Percentiles rank a stretch among this genome's conserved stretches.
phyloP scores from a whole-genome alignment of 2,329 filamentous ascomycete genomes.

The Pseudogymnoascus verrucosus region DNA sequence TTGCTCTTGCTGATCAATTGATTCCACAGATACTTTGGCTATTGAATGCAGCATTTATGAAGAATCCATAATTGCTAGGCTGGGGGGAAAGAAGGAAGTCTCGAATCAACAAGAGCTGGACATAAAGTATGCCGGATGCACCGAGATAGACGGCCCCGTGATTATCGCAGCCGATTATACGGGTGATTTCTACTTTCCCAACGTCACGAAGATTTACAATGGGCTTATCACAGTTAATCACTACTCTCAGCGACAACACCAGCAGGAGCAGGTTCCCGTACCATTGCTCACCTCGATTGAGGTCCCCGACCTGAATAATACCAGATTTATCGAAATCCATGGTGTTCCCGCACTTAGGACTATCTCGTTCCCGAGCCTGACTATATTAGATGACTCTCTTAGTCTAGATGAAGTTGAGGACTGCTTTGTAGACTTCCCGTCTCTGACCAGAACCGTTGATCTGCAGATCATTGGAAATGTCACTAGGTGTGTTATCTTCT shows the following conservation, averaged over 20 bases:
- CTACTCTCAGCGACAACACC: no score
- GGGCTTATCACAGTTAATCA: no score
- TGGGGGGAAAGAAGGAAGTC: no score
- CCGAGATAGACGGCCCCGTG: background rate
- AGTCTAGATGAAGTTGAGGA: background rate
- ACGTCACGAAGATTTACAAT: no score
- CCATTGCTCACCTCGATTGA: background rate
- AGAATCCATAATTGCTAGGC: no score
- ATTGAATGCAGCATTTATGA: no score
- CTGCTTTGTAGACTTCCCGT: background rate
- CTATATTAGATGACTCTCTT: background rate
- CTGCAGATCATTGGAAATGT: background rate
- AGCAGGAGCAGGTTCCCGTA: no score
- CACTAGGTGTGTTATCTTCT: background rate
- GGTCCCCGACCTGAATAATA: background rate
- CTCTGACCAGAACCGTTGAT: background rate
- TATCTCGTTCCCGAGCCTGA: background rate
- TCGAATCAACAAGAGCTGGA: background rate
- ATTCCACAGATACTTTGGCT: background rate
- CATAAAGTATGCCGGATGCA: background rate
- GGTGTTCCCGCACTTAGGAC: background rate
- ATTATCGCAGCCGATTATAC: background rate
- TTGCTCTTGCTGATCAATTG: background rate
- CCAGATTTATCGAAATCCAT: background rate
- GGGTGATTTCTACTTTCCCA: background rate